Evolutionary conservation across 1,284 basidiomycete species (phyloP).

Genomic region (Megacollybia platyphylla): DNA sequence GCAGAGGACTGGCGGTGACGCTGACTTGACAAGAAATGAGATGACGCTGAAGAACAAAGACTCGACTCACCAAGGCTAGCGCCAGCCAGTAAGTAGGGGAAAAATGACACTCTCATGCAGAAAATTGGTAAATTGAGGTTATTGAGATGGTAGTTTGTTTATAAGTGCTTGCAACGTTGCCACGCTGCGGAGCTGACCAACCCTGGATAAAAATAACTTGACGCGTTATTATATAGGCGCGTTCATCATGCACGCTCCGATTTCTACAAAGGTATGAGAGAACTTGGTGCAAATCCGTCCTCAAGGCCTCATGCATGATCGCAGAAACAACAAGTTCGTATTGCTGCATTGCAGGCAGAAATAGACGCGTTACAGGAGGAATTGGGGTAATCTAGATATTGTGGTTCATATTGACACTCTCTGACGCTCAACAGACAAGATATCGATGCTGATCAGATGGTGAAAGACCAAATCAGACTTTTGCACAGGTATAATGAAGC

Average conservation of each 20-base stretch:
- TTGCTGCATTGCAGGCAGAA: constrained; percentile 38
- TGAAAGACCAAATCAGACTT: constrained; percentile 56
- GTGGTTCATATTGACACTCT: background rate
- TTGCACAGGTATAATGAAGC: constrained; percentile 70
- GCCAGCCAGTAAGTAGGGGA: constrained; percentile 17
- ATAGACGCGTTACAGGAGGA: constrained; percentile 33
- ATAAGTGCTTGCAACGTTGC: no score
- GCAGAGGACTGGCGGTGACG: constrained; percentile 23
- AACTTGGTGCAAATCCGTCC: background rate
- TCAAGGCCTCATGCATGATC: background rate
- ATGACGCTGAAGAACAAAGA: constrained; percentile 1
- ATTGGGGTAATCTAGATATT: constrained; percentile 32
- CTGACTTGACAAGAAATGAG: constrained; percentile 12
- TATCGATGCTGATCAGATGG: constrained; percentile 51
- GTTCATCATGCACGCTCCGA: background rate
- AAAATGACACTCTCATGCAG: constrained; percentile 16
- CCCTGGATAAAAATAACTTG: background rate
- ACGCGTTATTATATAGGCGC: background rate
- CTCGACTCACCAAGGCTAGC: constrained; percentile 20
- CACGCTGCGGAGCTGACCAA: background rate
- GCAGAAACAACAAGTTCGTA: constrained; percentile 43
- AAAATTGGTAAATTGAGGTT: no score
- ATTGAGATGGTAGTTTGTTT: no score
- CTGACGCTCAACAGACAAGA: constrained; percentile 21
- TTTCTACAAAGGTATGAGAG: background rate